Conservation (phyloP, 495 filamentous ascomycete species). For the Xylaria intraflava region DNA sequence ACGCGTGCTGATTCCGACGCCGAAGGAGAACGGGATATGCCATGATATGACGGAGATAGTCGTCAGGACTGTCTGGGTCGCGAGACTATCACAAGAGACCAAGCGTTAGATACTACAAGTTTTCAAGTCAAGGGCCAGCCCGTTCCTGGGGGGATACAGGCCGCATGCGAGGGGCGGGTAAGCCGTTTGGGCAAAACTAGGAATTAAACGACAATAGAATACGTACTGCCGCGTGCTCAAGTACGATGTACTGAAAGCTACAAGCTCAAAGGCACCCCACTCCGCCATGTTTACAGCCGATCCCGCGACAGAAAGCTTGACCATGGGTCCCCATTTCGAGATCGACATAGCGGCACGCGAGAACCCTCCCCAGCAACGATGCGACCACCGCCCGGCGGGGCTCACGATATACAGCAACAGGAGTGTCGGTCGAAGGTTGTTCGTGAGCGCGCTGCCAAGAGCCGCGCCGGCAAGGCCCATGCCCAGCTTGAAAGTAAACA, state of each 20-base stretch:
- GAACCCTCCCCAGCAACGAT: constrained; percentile 53
- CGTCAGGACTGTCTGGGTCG: constrained; percentile 60
- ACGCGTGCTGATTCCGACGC: constrained; percentile 57
- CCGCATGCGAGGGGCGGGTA: no score
- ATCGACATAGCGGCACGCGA: constrained; percentile 39
- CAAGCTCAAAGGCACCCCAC: constrained; percentile 51
- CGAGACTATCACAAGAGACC: constrained; percentile 27
- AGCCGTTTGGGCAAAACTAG: neutral
- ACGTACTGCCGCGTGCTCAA: constrained; percentile 36
- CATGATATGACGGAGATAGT: constrained; percentile 56
- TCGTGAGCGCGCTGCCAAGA: constrained; percentile 47
- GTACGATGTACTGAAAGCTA: constrained; percentile 47
- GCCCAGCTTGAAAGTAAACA: constrained; percentile 58
- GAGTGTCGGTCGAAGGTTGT: constrained; percentile 45
- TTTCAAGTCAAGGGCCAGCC: neutral
- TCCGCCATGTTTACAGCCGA: constrained; percentile 52
- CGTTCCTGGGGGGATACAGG: neutral
- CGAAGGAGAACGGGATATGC: constrained; percentile 61
- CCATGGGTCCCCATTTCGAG: constrained; percentile 51
- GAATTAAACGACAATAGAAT: neutral
- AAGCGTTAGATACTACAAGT: neutral
- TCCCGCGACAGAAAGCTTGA: constrained; percentile 51
- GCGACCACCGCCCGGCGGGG: constrained; percentile 32
- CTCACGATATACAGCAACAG: constrained; percentile 44
- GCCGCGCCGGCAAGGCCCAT: constrained; percentile 57